These are phyloP conservation scores for Exophiala sideris DNA, from an alignment of 2,329 filamentous ascomycete genomes.

Conservation along the genomic window DNA sequence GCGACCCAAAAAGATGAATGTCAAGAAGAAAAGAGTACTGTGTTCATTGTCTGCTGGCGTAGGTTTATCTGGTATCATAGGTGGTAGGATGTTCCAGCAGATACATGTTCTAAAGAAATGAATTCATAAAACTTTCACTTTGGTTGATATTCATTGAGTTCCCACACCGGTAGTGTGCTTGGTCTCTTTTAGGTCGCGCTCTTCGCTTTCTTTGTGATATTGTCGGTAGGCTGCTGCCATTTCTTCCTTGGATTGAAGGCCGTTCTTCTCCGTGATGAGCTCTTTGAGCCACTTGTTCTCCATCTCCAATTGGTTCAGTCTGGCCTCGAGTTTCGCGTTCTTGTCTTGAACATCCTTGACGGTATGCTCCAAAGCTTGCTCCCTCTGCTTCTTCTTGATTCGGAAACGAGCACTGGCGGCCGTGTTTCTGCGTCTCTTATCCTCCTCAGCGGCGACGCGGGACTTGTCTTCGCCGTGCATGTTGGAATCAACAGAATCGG, in stretches of 20 bases:
- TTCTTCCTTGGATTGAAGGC: slow-evolving; percentile 43
- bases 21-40: background rate
- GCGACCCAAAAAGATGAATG: too few relatives aligned
- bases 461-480: slow-evolving; percentile 67
- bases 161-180: slow-evolving; percentile 31
- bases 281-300: slow-evolving; percentile 82
- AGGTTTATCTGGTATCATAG: slow-evolving; percentile 23
- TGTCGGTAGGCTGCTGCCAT: slow-evolving; percentile 40
- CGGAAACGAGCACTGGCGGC: slow-evolving; percentile 85
- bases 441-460: slow-evolving; percentile 75
- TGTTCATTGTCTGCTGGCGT: background rate
- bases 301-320: slow-evolving; percentile 73
- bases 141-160: slow-evolving; percentile 23
- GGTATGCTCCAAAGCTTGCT: slow-evolving; percentile 77
- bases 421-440: slow-evolving; percentile 85
- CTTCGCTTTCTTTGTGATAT: slow-evolving; percentile 36
- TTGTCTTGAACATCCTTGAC: slow-evolving; percentile 82
- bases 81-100: slow-evolving; percentile 4
- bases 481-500: slow-evolving; percentile 8
- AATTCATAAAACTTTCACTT: slow-evolving; percentile 18
- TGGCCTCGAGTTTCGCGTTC: slow-evolving; percentile 67
- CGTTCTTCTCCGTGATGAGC: slow-evolving; percentile 77
- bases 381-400: slow-evolving; percentile 93
- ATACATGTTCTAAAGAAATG: slow-evolving; percentile 2
- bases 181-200: slow-evolving; percentile 25